Percentiles rank a stretch among this genome's conserved stretches.
Conservation (phyloP, 768 basidiomycete species). For the Xanthoconium stramineum region DNA sequence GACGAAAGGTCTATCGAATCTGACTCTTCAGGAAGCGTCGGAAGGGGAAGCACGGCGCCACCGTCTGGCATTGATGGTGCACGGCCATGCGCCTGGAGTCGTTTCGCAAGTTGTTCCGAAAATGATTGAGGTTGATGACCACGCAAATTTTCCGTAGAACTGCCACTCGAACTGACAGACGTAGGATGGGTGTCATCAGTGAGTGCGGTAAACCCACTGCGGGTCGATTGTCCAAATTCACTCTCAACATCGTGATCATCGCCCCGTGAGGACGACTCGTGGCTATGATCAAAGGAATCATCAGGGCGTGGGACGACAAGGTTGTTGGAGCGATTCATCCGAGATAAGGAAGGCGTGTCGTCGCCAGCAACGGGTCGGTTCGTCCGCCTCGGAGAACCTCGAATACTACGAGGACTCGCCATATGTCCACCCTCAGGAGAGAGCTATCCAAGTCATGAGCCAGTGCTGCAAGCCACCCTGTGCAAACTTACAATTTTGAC, state of each 20-base stretch:
- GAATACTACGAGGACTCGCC: conserved; percentile 65
- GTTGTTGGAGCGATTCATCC: conserved; percentile 40
- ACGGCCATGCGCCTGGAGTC: conserved; percentile 50
- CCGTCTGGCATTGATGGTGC: conserved; percentile 36
- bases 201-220: conserved; percentile 22
- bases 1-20: conserved; percentile 24
- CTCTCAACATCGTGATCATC: conserved; percentile 53
- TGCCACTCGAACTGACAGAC: conserved; percentile 48
- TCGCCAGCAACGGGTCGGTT: conserved; percentile 34
- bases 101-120: conserved; percentile 61
- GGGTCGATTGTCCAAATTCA: conserved; percentile 52
- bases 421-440: conserved; percentile 56
- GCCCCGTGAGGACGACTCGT: conserved; percentile 43
- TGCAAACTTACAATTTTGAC: conserved; percentile 56
- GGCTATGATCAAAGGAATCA: conserved; percentile 39
- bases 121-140: conserved; percentile 44
- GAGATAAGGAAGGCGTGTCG: conserved; percentile 38
- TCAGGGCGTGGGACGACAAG: conserved; percentile 44
- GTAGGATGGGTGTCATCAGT: conserved; percentile 58
- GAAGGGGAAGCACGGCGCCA: conserved; percentile 34
- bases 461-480: background rate
- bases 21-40: conserved; percentile 41
- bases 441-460: conserved; percentile 44
- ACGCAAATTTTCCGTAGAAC: conserved; percentile 35
- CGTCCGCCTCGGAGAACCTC: conserved; percentile 62